Conservation (phyloP, 139 green algal genomes). For the Chlorella sorokiniana region DNA sequence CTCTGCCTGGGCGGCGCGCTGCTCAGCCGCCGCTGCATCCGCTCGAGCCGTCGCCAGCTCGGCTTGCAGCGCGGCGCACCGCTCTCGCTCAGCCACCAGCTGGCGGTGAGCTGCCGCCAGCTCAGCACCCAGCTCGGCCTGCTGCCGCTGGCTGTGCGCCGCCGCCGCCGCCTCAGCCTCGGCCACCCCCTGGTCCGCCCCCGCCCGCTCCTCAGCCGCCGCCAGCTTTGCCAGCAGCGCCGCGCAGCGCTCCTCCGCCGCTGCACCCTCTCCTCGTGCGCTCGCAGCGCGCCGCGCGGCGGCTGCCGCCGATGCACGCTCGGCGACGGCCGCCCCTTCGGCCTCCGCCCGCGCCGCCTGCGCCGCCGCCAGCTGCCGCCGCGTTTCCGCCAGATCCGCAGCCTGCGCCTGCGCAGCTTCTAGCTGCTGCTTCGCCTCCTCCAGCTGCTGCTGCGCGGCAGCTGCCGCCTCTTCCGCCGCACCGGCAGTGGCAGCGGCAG, state of each 20-base stretch:
- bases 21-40: not conserved
- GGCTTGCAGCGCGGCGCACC: not conserved
- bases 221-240: not conserved
- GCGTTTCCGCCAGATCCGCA: not conserved
- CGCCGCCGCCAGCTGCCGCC: not conserved
- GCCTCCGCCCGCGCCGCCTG: not conserved
- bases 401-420: not conserved
- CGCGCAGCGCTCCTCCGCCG: not conserved
- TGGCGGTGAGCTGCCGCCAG: not conserved
- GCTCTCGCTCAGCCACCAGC: not conserved
- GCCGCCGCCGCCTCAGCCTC: not conserved
- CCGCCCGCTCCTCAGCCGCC: not conserved
- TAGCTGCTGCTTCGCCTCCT: not conserved
- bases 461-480: not conserved
- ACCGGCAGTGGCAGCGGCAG: too few species aligned
- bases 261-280: not conserved
- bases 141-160: not conserved
- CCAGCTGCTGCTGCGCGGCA: not conserved
- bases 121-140: not conserved
- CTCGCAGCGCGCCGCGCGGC: not conserved
- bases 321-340: too few species aligned
- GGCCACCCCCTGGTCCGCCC: not conserved
- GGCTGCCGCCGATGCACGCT: too few species aligned
- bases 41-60: not conserved
- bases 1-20: slow-evolving; percentile 2